Base-by-base conservation (phyloP, 768 basidiomycete genomes). In the Trametes elegans region DNA sequence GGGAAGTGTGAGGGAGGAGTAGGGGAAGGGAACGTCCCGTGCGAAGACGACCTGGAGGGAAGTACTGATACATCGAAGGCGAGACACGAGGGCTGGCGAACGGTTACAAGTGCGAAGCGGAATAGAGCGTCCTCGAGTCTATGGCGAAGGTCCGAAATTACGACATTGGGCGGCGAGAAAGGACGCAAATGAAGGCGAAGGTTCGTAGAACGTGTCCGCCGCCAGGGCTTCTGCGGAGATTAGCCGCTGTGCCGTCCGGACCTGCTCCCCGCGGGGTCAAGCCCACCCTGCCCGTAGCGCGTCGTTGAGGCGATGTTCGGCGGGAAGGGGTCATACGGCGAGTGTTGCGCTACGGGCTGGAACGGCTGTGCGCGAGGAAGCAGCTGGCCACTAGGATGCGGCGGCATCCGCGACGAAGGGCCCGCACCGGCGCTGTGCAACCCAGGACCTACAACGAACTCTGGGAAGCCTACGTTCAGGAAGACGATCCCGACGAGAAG, bases 401-500 rank as follows among this genome's bases (percentile, higher is more conserved):
- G 38, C 14, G 26, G 29, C 41, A 53, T 34, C 19, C 59, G 39
- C 27, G 54, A 52, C 2, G 58, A 19, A 10, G 50, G 40, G 23
- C 43, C 48, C 16, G 34, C 41, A 16, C 56, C 39, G 11, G 41
- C 38, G 35, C 16, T 43, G 14, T 42, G 34, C 35, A 42, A 45
- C 27, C 42, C 49, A 21, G 42, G 36, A n/a, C 48, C 49, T 23
- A 45, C 16, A 10, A 59, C 43, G 47, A 66, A 65, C 14, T 66
- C 64, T 36, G 66, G 66, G 49, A 68, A 65, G 49, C 47, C 49
- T 27, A 60, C 42, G 38, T 59, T 55, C 28, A 66, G 23, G 57
- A 66, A 64, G 47, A 66, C 60, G 28, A 64, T 59, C 31, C 63
- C 66, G 40, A 65, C 66, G 57, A 68, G 63, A 32, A 68, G 61